phyloP scores from a whole-genome alignment of 1,284 basidiomycete species.

The Blastosporella zonata region DNA sequence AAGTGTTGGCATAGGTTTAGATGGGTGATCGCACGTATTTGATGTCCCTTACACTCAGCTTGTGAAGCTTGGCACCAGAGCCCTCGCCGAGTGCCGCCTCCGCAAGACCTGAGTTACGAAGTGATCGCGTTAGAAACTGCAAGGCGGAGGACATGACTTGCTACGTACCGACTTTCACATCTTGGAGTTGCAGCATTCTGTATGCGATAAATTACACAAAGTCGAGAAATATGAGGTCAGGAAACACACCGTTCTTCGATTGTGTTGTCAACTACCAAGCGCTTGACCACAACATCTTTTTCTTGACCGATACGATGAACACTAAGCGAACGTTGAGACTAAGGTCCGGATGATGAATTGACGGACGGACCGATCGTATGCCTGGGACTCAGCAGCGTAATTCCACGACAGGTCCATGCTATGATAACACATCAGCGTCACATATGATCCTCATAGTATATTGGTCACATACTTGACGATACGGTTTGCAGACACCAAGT shows the following conservation, averaged over 20 bases:
- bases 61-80: constrained; percentile 51
- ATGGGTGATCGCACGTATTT: constrained; percentile 34
- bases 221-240: neutral
- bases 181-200: constrained; percentile 64
- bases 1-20: neutral
- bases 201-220: neutral
- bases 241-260: constrained; percentile 64
- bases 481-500: constrained; percentile 63
- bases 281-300: constrained; percentile 67
- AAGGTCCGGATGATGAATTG: neutral
- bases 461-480: constrained; percentile 54
- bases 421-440: constrained; percentile 1
- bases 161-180: constrained; percentile 54
- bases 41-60: constrained; percentile 62
- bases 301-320: constrained; percentile 69
- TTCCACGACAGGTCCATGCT: constrained; percentile 75
- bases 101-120: constrained; percentile 43
- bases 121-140: neutral
- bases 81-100: constrained; percentile 70
- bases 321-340: constrained; percentile 16
- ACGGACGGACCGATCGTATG: constrained; percentile 53
- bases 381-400: constrained; percentile 63
- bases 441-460: neutral
- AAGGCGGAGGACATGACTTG: neutral
- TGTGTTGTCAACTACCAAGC: constrained; percentile 60